Conservation (phyloP, 1,284 basidiomycete genomes). For the Microbotryum scabiosae region DNA sequence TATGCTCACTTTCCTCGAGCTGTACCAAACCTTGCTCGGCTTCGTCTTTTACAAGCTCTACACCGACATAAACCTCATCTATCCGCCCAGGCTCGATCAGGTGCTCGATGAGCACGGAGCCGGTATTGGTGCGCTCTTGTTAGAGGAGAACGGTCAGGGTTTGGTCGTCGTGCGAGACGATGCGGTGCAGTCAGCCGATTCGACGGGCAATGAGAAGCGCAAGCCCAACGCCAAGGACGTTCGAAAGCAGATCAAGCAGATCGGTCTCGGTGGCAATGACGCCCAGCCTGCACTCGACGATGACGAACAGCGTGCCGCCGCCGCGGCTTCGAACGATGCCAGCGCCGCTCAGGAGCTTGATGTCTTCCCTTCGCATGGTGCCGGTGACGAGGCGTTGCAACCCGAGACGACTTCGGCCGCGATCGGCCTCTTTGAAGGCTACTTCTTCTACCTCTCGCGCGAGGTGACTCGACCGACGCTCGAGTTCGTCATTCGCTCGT, state of each 20-base stretch:
- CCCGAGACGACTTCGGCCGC: slow-evolving; percentile 16
- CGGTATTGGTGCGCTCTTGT: slow-evolving; percentile 85
- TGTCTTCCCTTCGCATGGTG: slow-evolving; percentile 40
- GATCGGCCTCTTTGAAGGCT: slow-evolving; percentile 63
- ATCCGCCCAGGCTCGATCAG: slow-evolving; percentile 83
- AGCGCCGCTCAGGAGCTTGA: slow-evolving; percentile 43
- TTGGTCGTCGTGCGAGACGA: slow-evolving; percentile 32
- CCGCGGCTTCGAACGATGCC: slow-evolving; percentile 45
- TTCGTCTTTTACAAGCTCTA: slow-evolving; percentile 98
- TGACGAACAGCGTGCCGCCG: slow-evolving; percentile 36
- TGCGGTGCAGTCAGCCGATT: slow-evolving; percentile 36
- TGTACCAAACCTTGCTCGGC: slow-evolving; percentile 92
- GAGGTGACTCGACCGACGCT: slow-evolving; percentile 87
- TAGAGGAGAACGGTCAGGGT: slow-evolving; percentile 48
- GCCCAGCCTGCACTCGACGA: slow-evolving; percentile 17
- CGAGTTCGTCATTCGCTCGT: slow-evolving; percentile 88
- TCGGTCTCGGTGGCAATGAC: slow-evolving; percentile 33
- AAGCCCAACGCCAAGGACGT: slow-evolving; percentile 46
- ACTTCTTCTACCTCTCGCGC: slow-evolving; percentile 89
- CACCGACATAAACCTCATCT: slow-evolving; percentile 84
- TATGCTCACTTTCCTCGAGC: slow-evolving; percentile 95
- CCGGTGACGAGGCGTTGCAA: slow-evolving; percentile 57
- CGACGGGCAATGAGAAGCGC: slow-evolving; percentile 34
- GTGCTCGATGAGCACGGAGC: slow-evolving; percentile 80
- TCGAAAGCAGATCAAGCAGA: slow-evolving; percentile 47